Conservation (phyloP, 2,329 filamentous ascomycete genomes). For the Cercospora citrullina region DNA sequence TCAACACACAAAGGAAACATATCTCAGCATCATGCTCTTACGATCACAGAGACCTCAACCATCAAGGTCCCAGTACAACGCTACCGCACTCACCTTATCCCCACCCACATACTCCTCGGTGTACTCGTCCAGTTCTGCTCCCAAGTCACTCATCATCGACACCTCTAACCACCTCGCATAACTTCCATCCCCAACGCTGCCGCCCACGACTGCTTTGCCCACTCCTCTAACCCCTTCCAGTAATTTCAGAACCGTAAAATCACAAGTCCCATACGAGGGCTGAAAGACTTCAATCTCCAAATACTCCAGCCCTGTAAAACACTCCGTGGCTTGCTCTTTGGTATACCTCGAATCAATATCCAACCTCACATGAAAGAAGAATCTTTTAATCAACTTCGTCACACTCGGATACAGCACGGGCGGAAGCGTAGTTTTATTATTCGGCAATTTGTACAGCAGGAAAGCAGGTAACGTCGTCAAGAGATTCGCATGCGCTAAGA, state of each 20-base stretch:
- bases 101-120: constrained; percentile 27
- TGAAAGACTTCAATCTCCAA: constrained; percentile 55
- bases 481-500: constrained; percentile 52
- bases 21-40: constrained; percentile 6
- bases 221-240: constrained; percentile 52
- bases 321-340: constrained; percentile 40
- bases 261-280: constrained; percentile 46
- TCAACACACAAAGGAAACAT: not conserved
- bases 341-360: constrained; percentile 53
- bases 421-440: constrained; percentile 26
- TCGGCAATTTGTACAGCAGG: constrained; percentile 35
- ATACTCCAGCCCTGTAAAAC: constrained; percentile 50
- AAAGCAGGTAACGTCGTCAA: constrained; percentile 46
- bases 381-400: constrained; percentile 44
- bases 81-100: constrained; percentile 11
- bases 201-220: constrained; percentile 44
- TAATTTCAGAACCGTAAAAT: constrained; percentile 45
- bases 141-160: constrained; percentile 44
- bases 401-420: constrained; percentile 41
- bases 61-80: constrained; percentile 10
- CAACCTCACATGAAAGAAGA: constrained; percentile 50
- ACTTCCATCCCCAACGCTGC: constrained; percentile 43
- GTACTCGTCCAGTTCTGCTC: constrained; percentile 33
- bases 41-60: constrained; percentile 1
- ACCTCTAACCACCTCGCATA: constrained; percentile 49